Evolutionary conservation across 495 filamentous ascomycete species (phyloP), one percentile per base, ranked within the genome.

Genomic region (Eremomyces bilateralis): DNA sequence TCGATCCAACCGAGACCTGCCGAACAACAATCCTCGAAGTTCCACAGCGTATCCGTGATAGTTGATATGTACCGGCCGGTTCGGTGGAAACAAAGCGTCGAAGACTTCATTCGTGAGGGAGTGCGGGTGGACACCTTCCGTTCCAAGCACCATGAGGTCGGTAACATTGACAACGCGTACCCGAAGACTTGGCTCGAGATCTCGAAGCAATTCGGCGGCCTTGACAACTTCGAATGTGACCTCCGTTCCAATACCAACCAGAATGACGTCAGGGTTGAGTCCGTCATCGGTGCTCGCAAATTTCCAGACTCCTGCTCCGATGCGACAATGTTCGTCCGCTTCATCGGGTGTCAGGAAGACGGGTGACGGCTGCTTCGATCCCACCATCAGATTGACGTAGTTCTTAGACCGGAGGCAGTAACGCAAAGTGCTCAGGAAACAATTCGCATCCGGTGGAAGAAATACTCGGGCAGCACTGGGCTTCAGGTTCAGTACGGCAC

Each of bases 391-490:
- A 50, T 80, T 80, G 41, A 75, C 59, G 40, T 78, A 73, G 46
- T 72, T 72, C 41, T 59, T 65, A 1, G 68, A 77, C 15, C 59
- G 49, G 17, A 80, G 53, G 50, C 69, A 75, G 49, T 78, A 74
- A 17, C 65, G 54, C 1, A 80, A 36, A 0, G 73, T 78, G 4
- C 62, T 64, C 20, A 80, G 55, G 52, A 78, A 74, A 35, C 68
- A 76, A 50, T 80, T 79, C 24, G 73, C 74, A 40, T 80, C 74
- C 1, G 74, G 76, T n/a, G 76, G 74, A 3, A 81, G 56, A 42
- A 80, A 82, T 4, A 79, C 71, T 4, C 72, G 51, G 1, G 73
- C 76, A 3, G 69, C 63, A 1, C 49, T 54, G 8, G 73, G 62
- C 44, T 77, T 80, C 32, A 76, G 48, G 41, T 80, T 79, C 25